Conservation (phyloP, 768 basidiomycete genomes). For the Holtermannia corniformis region DNA sequence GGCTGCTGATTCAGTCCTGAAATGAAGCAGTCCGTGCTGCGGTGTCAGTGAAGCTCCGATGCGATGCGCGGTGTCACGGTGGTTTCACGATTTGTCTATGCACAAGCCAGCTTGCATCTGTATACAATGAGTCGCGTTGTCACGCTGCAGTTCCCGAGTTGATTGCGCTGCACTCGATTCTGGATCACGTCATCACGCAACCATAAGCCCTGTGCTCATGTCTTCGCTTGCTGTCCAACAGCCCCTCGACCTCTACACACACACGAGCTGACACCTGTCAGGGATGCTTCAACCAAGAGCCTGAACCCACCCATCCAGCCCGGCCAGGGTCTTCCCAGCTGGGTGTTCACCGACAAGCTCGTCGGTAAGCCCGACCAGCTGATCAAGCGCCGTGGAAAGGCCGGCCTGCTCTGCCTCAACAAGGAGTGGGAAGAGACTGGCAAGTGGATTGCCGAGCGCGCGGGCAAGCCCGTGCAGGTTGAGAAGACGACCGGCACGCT, state of each 20-base stretch:
- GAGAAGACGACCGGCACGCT: slow-evolving; percentile 89
- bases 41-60: no score
- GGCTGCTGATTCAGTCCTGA: no score
- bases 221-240: neutral
- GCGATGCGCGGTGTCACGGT: no score
- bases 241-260: neutral
- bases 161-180: neutral
- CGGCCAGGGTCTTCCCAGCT: slow-evolving; percentile 42
- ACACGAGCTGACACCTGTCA: slow-evolving; percentile 9
- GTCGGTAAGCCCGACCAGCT: slow-evolving; percentile 58
- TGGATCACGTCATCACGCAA: neutral
- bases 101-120: neutral
- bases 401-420: slow-evolving; percentile 88
- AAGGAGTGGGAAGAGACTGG: slow-evolving; percentile 81
- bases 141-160: neutral
- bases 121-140: neutral
- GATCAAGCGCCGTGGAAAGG: slow-evolving; percentile 99
- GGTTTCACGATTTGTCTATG: neutral
- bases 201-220: neutral
- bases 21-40: no score
- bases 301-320: slow-evolving; percentile 41
- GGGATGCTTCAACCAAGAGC: slow-evolving; percentile 40
- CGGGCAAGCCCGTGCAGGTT: slow-evolving; percentile 89
- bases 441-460: slow-evolving; percentile 74
- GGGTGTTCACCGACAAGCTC: slow-evolving; percentile 44